A percentile compares a stretch with the other conserved stretches of the same genome.
These are phyloP conservation scores for Daldinia sp. DNA, from an alignment of 2,329 filamentous ascomycete species.

Conservation along the genomic window DNA sequence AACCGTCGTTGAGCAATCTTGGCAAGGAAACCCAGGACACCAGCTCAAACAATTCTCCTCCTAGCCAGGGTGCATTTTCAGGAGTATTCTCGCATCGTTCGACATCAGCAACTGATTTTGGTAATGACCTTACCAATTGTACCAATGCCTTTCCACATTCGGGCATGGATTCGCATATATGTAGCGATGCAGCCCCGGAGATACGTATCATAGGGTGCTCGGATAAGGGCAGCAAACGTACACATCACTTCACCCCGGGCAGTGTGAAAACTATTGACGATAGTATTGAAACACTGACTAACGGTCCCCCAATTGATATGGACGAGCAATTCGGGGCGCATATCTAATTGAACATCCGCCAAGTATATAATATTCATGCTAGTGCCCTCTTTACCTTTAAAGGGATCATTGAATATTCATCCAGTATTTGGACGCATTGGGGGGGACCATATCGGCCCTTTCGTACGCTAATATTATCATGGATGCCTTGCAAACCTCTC, in stretches of 20 bases:
- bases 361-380: neutral
- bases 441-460: neutral
- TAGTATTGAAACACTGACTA: slow-evolving; percentile 55
- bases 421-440: slow-evolving; percentile 30
- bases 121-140: slow-evolving; percentile 44
- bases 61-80: slow-evolving; percentile 44
- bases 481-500: slow-evolving; percentile 1
- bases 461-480: slow-evolving; percentile 19
- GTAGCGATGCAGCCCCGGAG: slow-evolving; percentile 22
- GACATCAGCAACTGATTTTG: slow-evolving; percentile 45
- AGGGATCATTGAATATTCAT: slow-evolving; percentile 46
- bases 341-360: slow-evolving; percentile 23
- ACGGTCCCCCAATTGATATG: slow-evolving; percentile 45
- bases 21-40: slow-evolving; percentile 39
- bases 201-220: slow-evolving; percentile 30
- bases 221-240: slow-evolving; percentile 56
- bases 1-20: slow-evolving; percentile 48
- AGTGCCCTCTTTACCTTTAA: slow-evolving; percentile 29
- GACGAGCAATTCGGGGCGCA: slow-evolving; percentile 31
- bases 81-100: slow-evolving; percentile 43
- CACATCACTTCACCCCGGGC: slow-evolving; percentile 56
- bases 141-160: slow-evolving; percentile 35
- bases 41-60: slow-evolving; percentile 43
- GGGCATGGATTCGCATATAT: slow-evolving; percentile 29
- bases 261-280: slow-evolving; percentile 57